These are phyloP conservation scores for Colletotrichum aenigma DNA, from an alignment of 2,329 filamentous ascomycete species.

Conservation along the genomic window DNA sequence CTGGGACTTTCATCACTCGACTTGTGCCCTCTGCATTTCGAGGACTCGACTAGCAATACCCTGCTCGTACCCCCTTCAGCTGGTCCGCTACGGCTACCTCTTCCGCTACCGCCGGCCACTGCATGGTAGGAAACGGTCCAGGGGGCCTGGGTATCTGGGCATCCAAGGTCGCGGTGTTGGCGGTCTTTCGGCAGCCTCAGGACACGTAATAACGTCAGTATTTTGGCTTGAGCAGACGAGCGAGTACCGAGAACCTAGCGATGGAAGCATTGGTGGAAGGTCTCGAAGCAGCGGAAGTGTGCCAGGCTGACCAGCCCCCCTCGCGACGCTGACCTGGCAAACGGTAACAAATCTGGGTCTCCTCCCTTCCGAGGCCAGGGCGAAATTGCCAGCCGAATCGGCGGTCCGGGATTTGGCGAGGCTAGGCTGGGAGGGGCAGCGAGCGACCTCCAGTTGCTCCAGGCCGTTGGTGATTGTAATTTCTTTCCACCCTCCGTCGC, in stretches of 20 bases:
- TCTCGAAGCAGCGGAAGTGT: background rate
- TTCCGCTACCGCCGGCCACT: background rate
- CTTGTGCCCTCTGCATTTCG: background rate
- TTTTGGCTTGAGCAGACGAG: background rate
- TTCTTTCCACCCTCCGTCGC: background rate
- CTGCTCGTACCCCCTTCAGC: background rate
- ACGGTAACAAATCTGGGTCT: background rate
- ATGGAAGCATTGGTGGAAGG: background rate
- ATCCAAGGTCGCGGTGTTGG: background rate
- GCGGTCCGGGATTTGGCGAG: constrained; percentile 7
- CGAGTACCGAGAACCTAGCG: background rate
- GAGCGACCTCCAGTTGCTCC: background rate
- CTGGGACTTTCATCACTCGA: background rate
- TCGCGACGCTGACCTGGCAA: background rate
- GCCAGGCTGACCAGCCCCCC: background rate
- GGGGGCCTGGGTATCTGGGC: background rate
- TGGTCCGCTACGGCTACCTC: background rate
- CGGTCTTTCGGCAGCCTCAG: background rate
- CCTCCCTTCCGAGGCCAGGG: background rate
- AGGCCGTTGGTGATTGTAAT: constrained; percentile 3
- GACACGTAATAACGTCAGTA: background rate
- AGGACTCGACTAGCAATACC: background rate
- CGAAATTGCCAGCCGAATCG: constrained; percentile 11
- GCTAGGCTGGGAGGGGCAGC: constrained; percentile 1
- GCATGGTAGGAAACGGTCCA: background rate